Conservation (phyloP, 345 rosid genomes). For the Citrus mangshanensis region DNA sequence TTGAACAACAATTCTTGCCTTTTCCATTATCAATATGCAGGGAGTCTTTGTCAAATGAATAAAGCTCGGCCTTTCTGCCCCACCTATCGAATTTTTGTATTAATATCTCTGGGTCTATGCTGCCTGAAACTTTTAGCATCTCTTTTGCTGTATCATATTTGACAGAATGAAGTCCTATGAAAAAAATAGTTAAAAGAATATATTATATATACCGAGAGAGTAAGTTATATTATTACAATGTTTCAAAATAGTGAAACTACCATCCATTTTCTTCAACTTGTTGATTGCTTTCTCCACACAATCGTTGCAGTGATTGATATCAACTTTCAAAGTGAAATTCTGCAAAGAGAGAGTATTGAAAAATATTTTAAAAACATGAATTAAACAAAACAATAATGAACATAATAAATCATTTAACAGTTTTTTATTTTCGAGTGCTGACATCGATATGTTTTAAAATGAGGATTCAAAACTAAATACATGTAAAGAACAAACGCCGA, state of each 20-base stretch:
- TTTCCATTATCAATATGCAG: background rate
- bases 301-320: background rate
- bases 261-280: constrained; percentile 4
- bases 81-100: constrained; percentile 1
- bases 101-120: background rate
- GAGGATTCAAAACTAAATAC: too few species aligned
- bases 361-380: background rate
- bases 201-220: background rate
- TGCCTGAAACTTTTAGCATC: constrained; percentile 1
- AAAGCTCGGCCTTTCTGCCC: constrained; percentile 11
- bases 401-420: background rate
- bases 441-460: too few species aligned
- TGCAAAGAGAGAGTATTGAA: background rate
- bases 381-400: background rate
- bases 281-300: background rate
- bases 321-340: background rate
- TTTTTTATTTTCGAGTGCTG: too few species aligned
- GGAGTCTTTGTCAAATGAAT: background rate
- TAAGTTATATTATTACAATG: too few species aligned
- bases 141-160: background rate
- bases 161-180: background rate
- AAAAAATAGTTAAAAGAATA: background rate
- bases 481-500: too few species aligned
- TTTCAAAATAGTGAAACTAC: background rate
- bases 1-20: background rate